Base-by-base conservation (phyloP, 352 stramenopile genomes). In the Pythium insidiosum region DNA sequence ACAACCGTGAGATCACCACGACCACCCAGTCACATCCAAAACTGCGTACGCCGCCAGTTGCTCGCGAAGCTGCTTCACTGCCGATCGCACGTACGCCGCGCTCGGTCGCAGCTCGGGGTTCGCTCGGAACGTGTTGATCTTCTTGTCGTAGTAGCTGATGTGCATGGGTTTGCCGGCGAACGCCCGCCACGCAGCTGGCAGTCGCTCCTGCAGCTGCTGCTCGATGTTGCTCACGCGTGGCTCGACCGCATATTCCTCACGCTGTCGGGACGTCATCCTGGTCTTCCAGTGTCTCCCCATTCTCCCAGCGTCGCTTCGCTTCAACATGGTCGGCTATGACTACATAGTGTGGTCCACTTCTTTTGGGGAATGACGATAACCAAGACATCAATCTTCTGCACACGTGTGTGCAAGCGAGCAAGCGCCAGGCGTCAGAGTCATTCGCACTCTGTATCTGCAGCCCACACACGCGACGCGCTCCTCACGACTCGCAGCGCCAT, bases 111-210 rank as follows among this genome's bases (percentile, higher is more conserved):
- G 41, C 12, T 73, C 35, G 5, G 43, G 46, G 36, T 87, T 86
- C 2, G 68, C 59, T 22, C 69, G 68, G 31, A 84, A 87, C 4
- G 66, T 81, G 47, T 85, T 78, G 38, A 89, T 74, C 6, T 50
- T 59, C 18, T 69, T 76, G 40, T 61, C 56, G 30, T 78, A 84
- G 58, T 86, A 79, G 22, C 59, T 54, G 43, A 89, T 70, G 16
- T 66, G 56, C 66, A 85, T 69, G 16, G 69, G 69, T 5, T 63
- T 62, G 0, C 66, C 67, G 1, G 68, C 61, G 26, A 83, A 71
- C 34, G 44, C 30, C 29, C 61, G 68, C 68, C 68, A 81, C 28
- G 73, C 50, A 0, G 23, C 9, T 0, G 68, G 68, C 3, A 87
- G 65, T 7, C 47, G 45, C 40, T 61, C 53, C 11, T 64, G 43